Percentiles rank a stretch among this genome's conserved stretches.
phyloP scores from a whole-genome alignment of 306 rosid species.

The Purshia tridentata region DNA sequence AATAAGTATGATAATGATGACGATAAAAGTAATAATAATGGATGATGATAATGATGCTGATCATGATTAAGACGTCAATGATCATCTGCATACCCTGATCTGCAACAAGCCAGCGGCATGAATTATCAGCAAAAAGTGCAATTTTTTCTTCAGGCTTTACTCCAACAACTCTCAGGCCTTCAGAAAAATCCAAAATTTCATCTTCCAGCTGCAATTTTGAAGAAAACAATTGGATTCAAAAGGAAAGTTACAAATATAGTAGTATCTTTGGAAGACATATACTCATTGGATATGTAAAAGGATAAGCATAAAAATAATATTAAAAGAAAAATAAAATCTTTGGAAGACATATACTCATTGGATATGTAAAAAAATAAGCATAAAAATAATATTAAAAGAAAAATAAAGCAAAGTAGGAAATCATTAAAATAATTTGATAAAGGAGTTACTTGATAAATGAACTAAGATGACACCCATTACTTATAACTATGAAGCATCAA shows the following conservation, averaged over 20 bases:
- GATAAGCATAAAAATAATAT: background rate
- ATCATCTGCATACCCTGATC: constrained; percentile 70
- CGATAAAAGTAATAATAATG: background rate
- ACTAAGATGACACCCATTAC: background rate
- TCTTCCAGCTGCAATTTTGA: constrained; percentile 68
- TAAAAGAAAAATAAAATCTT: background rate
- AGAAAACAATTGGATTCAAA: background rate
- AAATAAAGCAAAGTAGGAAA: background rate
- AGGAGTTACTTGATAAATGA: background rate
- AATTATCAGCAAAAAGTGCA: constrained; percentile 92
- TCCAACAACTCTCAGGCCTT: constrained; percentile 89
- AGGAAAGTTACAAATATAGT: background rate
- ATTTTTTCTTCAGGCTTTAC: constrained; percentile 71
- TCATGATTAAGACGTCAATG: too few relatives aligned
- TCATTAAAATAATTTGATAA: background rate
- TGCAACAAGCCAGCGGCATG: constrained; percentile 88
- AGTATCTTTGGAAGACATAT: background rate
- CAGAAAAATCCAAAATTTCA: constrained; percentile 72
- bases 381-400: background rate
- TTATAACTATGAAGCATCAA: too few relatives aligned
- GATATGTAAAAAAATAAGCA: background rate
- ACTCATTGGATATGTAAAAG: background rate
- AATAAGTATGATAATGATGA: background rate
- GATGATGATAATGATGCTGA: too few relatives aligned
- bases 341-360: background rate